A percentile compares a stretch with the other conserved stretches of the same genome.
phyloP scores from a whole-genome alignment of 257 asterid genomes.

The Solanum pennellii region DNA sequence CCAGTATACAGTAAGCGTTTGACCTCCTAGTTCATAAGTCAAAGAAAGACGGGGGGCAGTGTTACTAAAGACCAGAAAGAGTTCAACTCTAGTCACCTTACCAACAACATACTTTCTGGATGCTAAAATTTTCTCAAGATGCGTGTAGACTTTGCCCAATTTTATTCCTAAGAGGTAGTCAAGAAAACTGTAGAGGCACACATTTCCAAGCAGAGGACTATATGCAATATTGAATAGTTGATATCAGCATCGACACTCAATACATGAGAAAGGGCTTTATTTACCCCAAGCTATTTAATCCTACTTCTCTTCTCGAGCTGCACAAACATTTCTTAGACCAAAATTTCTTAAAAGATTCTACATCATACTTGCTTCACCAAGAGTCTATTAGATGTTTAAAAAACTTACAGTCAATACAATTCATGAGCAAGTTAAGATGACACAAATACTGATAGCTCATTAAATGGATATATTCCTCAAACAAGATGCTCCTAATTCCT shows the following conservation, averaged over 20 bases:
- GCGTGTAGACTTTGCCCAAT: background rate
- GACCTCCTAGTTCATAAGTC: background rate
- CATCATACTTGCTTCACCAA: background rate
- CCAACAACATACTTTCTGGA: background rate
- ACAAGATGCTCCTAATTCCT: background rate
- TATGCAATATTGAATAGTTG: background rate
- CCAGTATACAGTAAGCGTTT: background rate
- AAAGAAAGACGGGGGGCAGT: background rate
- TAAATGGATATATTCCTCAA: background rate
- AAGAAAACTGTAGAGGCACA: background rate
- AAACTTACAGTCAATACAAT: background rate
- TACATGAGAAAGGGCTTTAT: background rate
- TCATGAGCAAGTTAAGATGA: background rate
- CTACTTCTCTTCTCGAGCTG: background rate
- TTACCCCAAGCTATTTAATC: background rate
- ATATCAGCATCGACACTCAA: background rate
- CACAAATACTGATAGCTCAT: background rate
- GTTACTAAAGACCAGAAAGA: background rate
- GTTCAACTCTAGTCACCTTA: background rate
- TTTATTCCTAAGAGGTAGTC: background rate
- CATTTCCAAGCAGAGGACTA: background rate
- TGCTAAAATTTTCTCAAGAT: background rate
- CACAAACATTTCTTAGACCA: background rate
- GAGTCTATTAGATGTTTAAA: background rate
- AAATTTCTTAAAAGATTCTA: background rate